phyloP scores from a whole-genome alignment of 768 basidiomycete genomes.

The Royoungia palumana region DNA sequence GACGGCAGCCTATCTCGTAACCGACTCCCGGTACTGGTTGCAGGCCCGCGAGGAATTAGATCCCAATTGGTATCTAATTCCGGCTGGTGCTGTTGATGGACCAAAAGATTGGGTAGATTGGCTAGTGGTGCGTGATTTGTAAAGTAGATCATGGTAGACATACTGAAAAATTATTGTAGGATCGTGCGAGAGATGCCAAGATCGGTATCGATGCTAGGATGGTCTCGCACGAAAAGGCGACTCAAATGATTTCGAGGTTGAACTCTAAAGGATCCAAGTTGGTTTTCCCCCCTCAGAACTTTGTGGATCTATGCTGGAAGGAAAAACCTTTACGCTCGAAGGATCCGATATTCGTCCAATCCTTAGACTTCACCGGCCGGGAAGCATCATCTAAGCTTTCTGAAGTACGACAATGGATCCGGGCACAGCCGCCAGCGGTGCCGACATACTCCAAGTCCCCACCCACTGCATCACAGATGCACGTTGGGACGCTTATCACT shows the following conservation, averaged over 20 bases:
- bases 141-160: neutral
- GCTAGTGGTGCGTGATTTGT: conserved; percentile 49
- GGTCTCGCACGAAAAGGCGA: conserved; percentile 70
- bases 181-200: conserved; percentile 40
- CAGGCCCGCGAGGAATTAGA: conserved; percentile 73
- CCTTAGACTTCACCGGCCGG: conserved; percentile 65
- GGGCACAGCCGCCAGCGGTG: conserved; percentile 51
- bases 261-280: conserved; percentile 56
- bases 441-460: conserved; percentile 61
- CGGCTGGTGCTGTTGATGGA: conserved; percentile 48
- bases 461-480: conserved; percentile 58
- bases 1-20: conserved; percentile 67
- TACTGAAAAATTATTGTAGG: conserved; percentile 27
- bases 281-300: conserved; percentile 77
- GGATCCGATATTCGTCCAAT: conserved; percentile 63
- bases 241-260: conserved; percentile 56
- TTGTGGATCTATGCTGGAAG: conserved; percentile 80
- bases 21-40: conserved; percentile 81
- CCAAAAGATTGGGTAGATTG: conserved; percentile 80
- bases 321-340: conserved; percentile 69
- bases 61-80: conserved; percentile 67
- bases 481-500: conserved; percentile 65
- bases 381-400: conserved; percentile 69
- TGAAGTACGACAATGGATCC: conserved; percentile 69
- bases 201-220: conserved; percentile 86